phyloP scores from a whole-genome alignment of 2,329 filamentous ascomycete species.

The Tolypocladium ovalisporum region DNA sequence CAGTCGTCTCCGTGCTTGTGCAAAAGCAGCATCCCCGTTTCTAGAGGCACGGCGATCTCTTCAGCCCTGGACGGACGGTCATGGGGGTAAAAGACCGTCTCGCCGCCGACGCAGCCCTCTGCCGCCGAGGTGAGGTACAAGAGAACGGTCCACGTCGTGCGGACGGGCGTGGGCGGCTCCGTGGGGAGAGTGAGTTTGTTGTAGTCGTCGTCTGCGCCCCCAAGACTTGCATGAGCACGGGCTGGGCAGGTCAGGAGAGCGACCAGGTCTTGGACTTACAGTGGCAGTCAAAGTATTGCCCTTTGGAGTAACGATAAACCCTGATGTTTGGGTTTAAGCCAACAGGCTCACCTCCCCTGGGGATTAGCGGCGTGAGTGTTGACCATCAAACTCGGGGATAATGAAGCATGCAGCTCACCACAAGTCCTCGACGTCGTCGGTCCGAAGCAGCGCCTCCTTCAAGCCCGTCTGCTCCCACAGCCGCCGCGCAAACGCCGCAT shows the following conservation, averaged over 20 bases:
- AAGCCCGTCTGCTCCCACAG: slow-evolving; percentile 73
- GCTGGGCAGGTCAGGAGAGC: not conserved
- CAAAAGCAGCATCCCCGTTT: slow-evolving; percentile 76
- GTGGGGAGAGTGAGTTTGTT: slow-evolving; percentile 54
- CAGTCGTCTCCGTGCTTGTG: slow-evolving; percentile 87
- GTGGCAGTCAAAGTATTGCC: slow-evolving; percentile 87
- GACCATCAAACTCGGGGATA: not conserved
- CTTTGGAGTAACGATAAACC: slow-evolving; percentile 75
- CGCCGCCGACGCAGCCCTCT: slow-evolving; percentile 71
- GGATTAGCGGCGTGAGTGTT: slow-evolving; percentile 9
- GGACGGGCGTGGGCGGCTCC: slow-evolving; percentile 17
- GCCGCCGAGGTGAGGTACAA: slow-evolving; percentile 71
- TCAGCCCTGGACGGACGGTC: slow-evolving; percentile 44
- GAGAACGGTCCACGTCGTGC: slow-evolving; percentile 83
- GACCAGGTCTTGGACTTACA: slow-evolving; percentile 45
- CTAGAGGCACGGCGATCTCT: slow-evolving; percentile 61
- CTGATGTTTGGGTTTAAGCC: slow-evolving; percentile 83
- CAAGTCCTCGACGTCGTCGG: slow-evolving; percentile 22
- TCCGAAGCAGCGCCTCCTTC: slow-evolving; percentile 43
- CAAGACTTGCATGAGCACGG: not conserved
- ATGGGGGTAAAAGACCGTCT: slow-evolving; percentile 85
- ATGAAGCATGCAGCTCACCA: slow-evolving; percentile 28
- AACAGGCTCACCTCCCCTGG: slow-evolving; percentile 73
- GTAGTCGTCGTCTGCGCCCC: slow-evolving; percentile 73
- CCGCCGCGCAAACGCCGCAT: slow-evolving; percentile 59